Percentiles rank a stretch among this genome's conserved stretches.
Conservation (phyloP, 2,329 filamentous ascomycete species). For the Torrubiella hemipterigena region DNA sequence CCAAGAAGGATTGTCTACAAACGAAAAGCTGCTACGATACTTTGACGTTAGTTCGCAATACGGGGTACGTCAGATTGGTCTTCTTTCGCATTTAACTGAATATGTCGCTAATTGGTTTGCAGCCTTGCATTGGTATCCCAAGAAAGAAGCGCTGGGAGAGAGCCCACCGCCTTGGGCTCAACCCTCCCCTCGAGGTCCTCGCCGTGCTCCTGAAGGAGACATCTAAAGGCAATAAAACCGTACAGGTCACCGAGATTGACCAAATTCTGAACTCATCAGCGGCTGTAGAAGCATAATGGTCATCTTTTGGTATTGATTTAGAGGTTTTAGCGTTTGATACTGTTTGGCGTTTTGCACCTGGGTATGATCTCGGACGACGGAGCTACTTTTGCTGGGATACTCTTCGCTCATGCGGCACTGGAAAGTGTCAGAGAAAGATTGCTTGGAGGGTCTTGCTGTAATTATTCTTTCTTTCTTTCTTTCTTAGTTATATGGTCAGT, state of each 20-base stretch:
- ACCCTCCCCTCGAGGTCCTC: conserved; percentile 81
- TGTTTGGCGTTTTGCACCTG: not conserved
- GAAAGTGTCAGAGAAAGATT: too few relatives aligned
- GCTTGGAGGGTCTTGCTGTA: too few relatives aligned
- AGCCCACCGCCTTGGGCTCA: conserved; percentile 69
- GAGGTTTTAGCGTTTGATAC: conserved; percentile 8
- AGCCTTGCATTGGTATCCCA: conserved; percentile 82
- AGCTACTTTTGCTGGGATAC: too few relatives aligned
- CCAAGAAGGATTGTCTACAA: conserved; percentile 55
- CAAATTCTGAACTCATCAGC: conserved; percentile 43
- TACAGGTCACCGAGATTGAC: conserved; percentile 65
- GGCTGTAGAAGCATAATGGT: too few relatives aligned
- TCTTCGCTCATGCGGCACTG: too few relatives aligned
- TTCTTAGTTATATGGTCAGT: not conserved
- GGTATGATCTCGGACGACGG: not conserved
- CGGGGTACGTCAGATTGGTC: conserved; percentile 53
- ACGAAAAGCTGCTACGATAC: conserved; percentile 81
- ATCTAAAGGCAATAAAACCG: conserved; percentile 35
- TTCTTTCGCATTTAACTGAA: conserved; percentile 7
- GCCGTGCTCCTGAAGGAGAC: conserved; percentile 70
- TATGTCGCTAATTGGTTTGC: not conserved
- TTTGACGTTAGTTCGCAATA: conserved; percentile 90
- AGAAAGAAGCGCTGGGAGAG: conserved; percentile 80
- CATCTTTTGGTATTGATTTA: not conserved
- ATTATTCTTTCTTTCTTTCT: conserved; percentile 6